A percentile compares a stretch with the other conserved stretches of the same genome.
Evolutionary conservation across 306 rosid genomes (phyloP).

Genomic region (Quercus parvula): DNA sequence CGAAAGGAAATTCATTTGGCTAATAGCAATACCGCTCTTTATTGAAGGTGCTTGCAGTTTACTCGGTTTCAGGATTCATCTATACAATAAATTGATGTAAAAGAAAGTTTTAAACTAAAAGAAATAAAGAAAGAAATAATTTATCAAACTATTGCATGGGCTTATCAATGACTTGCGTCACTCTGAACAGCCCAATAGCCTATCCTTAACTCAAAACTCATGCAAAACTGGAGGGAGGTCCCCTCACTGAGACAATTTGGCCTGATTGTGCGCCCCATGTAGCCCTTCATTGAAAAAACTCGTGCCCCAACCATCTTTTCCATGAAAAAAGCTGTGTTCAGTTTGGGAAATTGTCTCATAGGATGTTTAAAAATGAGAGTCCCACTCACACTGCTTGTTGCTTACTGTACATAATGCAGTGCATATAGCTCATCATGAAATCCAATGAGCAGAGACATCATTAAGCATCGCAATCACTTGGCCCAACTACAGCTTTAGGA

Average conservation of each 20-base stretch:
- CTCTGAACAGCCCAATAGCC: background rate
- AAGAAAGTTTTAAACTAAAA: slow-evolving; percentile 6
- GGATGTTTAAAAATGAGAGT: background rate
- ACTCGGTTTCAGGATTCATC: slow-evolving; percentile 22
- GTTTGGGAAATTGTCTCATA: background rate
- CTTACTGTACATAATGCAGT: background rate
- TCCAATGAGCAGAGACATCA: background rate
- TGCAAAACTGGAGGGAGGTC: slow-evolving; percentile 3
- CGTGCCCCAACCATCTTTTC: background rate
- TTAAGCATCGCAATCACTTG: background rate
- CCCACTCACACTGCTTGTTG: background rate
- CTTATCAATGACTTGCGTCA: slow-evolving; percentile 30
- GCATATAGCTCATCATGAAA: background rate
- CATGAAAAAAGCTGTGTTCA: background rate
- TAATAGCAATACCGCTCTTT: background rate
- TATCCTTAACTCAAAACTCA: slow-evolving; percentile 8
- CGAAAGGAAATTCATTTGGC: background rate
- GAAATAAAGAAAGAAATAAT: background rate
- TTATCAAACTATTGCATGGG: slow-evolving; percentile 18
- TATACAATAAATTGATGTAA: slow-evolving; percentile 33
- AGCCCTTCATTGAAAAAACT: background rate
- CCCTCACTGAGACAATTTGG: background rate
- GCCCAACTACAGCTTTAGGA: slow-evolving; percentile 1
- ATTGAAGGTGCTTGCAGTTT: slow-evolving; percentile 6
- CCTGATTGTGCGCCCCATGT: background rate